Base-by-base conservation (phyloP, 2,329 filamentous ascomycete genomes). In the Esteya vermicola region DNA sequence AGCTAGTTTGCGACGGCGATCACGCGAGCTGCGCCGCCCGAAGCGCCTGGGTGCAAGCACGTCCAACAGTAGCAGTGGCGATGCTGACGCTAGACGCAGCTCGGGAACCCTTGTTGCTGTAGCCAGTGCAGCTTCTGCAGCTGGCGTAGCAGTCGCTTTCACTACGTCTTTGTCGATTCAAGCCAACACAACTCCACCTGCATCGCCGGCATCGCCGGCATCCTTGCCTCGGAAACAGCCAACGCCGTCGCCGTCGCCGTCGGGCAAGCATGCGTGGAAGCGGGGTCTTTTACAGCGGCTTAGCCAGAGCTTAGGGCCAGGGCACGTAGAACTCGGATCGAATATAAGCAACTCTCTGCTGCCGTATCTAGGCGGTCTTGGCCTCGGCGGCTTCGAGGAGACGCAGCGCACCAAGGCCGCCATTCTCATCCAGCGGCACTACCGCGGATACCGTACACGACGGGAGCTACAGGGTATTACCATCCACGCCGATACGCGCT, bases 391-490 rank as follows among this genome's bases (percentile, higher is more conserved):
- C 36, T 34, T 42, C 31, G 51, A 56, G 6, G 49, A 18, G 13
- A 6, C 13, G 7, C 12, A 16, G 9, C 50, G 47, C 22, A 53
- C 58, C 21, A 59, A 63, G 37, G 75, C 75, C 3, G 74, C 73
- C 4, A 62, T 60, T 19, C 51, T 74, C 21, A 78, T 79, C 35
- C 75, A 85, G 62, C 75, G 78, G 48, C 81, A 78, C 21, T 93
- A 86, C 54, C 70, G 85, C 26, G 84, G 85, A 6, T 84, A 93
- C 56, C 70, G 81, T 40, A 69, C 74, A 36, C 70, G 85, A 33
- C 64, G 85, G 36, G 78, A 85, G 55, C 64, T 91, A 50, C 57
- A 72, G 31, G 85, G 85, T 0, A 64, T 80, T 47, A 71, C 72
- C 2, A 55, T 93, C 26, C 72, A 82, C 55, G 70, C 82, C n/a